A percentile compares a stretch with the other conserved stretches of the same genome.
These are phyloP conservation scores for Exophiala aquamarina DNA, from an alignment of 2,329 filamentous ascomycete species.

Conservation along the genomic window DNA sequence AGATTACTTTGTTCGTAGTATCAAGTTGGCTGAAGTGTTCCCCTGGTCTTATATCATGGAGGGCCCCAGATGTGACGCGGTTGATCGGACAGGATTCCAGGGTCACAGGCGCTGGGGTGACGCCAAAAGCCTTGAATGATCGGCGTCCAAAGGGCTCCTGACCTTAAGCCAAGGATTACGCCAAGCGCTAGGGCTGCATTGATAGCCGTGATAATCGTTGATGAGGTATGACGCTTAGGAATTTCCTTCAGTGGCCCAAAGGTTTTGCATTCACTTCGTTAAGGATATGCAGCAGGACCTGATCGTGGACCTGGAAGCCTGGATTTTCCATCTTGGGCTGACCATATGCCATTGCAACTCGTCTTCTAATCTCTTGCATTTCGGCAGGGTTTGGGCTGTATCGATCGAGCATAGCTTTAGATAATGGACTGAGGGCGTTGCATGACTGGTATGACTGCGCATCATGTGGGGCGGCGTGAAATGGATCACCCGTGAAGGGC, in stretches of 20 bases:
- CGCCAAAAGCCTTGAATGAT: too few species aligned
- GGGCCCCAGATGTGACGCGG: too few species aligned
- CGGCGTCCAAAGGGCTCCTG: too few species aligned
- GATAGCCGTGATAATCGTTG: too few species aligned
- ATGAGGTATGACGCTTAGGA: too few species aligned
- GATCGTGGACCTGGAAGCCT: constrained; percentile 40
- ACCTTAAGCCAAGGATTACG: too few species aligned
- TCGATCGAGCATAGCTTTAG: constrained; percentile 38
- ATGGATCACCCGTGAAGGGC: constrained; percentile 5
- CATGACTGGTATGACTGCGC: constrained; percentile 1
- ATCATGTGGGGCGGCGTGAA: constrained; percentile 3
- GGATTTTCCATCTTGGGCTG: constrained; percentile 31
- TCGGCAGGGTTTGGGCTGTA: constrained; percentile 38
- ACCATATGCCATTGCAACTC: constrained; percentile 36
- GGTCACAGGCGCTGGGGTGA: too few species aligned
- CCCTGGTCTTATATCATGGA: too few species aligned
- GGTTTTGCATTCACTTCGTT: constrained; percentile 35
- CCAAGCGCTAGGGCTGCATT: constrained; percentile 7
- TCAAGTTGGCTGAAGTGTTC: too few species aligned
- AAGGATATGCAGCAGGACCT: constrained; percentile 43
- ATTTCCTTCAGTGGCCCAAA: too few species aligned
- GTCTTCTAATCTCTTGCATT: constrained; percentile 36
- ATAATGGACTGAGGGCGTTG: constrained; percentile 39
- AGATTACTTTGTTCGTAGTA: too few species aligned
- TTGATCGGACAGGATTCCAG: too few species aligned